Evolutionary conservation across 2,329 filamentous ascomycete genomes (phyloP).

Genomic region (Fusarium poae): DNA sequence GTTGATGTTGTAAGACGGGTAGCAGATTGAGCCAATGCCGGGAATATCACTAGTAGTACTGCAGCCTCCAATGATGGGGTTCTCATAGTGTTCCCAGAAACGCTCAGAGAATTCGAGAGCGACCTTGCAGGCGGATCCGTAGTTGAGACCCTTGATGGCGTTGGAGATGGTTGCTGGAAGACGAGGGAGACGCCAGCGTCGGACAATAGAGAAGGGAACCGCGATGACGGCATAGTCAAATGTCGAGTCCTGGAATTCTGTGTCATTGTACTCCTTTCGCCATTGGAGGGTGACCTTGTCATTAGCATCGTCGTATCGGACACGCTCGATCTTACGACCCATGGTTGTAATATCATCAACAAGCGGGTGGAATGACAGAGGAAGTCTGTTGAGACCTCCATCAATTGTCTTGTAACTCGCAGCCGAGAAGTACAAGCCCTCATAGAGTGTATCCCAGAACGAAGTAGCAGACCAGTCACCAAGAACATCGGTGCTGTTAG

Average conservation of each 20-base stretch:
- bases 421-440: constrained; percentile 6
- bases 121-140: constrained; percentile 12
- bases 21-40: not conserved
- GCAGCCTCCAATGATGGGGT: constrained; percentile 6
- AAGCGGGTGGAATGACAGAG: not conserved
- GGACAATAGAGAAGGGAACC: constrained; percentile 9
- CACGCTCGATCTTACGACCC: constrained; percentile 17
- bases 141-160: constrained; percentile 14
- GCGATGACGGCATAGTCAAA: constrained; percentile 10
- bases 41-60: constrained; percentile 14
- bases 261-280: constrained; percentile 13
- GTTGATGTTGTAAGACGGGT: constrained; percentile 18
- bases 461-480: not conserved
- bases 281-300: constrained; percentile 12
- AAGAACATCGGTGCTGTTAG: constrained; percentile 13
- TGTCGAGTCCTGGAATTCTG: constrained; percentile 9
- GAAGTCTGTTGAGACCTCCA: constrained; percentile 4
- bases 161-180: constrained; percentile 21
- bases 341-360: constrained; percentile 11
- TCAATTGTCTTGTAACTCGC: constrained; percentile 17
- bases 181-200: constrained; percentile 1
- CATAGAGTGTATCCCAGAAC: constrained; percentile 1
- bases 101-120: constrained; percentile 15
- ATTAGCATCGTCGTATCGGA: not conserved
- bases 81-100: constrained; percentile 24